These are phyloP conservation scores for Hymenotorrendiella dingleyae DNA, from an alignment of 2,329 filamentous ascomycete species.

Conservation along the genomic window DNA sequence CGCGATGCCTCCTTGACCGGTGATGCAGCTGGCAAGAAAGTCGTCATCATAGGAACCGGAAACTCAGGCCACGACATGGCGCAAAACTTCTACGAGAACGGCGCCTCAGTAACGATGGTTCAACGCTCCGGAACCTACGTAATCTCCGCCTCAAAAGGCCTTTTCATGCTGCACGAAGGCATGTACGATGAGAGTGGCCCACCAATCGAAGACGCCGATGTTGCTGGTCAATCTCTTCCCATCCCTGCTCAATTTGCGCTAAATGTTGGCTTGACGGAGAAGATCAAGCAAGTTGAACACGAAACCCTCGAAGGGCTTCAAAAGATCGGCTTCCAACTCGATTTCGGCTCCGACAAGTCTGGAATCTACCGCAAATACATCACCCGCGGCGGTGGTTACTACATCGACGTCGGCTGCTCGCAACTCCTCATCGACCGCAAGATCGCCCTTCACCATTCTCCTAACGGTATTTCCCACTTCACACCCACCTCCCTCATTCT, in stretches of 20 bases:
- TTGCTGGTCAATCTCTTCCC: conserved; percentile 53
- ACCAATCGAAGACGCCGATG: conserved; percentile 59
- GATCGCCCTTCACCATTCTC: conserved; percentile 42
- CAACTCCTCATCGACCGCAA: conserved; percentile 46
- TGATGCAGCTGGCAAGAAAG: conserved; percentile 49
- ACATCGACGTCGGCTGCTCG: conserved; percentile 49
- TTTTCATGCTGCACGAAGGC: conserved; percentile 21
- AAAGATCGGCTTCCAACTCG: conserved; percentile 51
- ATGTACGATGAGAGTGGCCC: conserved; percentile 40
- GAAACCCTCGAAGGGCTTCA: conserved; percentile 42
- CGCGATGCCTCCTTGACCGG: conserved; percentile 31
- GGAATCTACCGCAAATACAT: conserved; percentile 48
- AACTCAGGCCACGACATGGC: conserved; percentile 53
- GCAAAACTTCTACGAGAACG: conserved; percentile 61
- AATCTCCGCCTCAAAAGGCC: conserved; percentile 41
- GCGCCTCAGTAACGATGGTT: conserved; percentile 62
- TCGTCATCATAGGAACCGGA: conserved; percentile 55
- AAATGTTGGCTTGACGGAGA: conserved; percentile 41
- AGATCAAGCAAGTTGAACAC: conserved; percentile 33
- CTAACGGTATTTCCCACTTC: conserved; percentile 41
- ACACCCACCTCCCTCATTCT: conserved; percentile 32
- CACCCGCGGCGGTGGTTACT: conserved; percentile 53
- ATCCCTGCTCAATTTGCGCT: conserved; percentile 53
- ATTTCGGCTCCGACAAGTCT: conserved; percentile 28
- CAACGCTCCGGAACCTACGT: conserved; percentile 63